Base-by-base conservation (phyloP, 106 monocot species). In the Narthecium ossifragum region DNA sequence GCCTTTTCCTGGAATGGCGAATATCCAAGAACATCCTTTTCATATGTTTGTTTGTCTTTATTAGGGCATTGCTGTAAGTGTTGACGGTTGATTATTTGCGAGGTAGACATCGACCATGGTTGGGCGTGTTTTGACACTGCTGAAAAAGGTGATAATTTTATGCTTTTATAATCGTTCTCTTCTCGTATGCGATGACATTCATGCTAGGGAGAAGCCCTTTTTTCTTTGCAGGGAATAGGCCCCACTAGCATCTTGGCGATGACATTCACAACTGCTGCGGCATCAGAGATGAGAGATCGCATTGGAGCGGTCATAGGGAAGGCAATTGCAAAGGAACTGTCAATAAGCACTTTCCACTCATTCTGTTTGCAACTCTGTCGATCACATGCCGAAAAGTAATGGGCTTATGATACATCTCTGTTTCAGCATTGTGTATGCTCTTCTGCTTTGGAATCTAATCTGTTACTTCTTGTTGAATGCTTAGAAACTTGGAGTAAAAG, bases 201-300 rank as follows among this genome's bases (percentile, higher is more conserved):
- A 11, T 43, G 14, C 4, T 43, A 13, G 14, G 10, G 31, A 22
- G 13, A 30, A 14, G 20, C 24, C 29, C n/a, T 9, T 13, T 56
- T 32, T 26, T 8, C 52, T 46, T 26, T 50, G 22, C 43, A 93
- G 89, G 93, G 85, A 8, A 70, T 93, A 34, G 22, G 21, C 20
- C 79, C 85, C 28, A 29, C 54, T 8, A 89, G 85, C 53, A 89
- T 93, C 61, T 63, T 93, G 29, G 93, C 85, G 11, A 89, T 93
- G 93, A 93, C 93, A 26, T 89, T 93, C 77, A 93, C 89, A 4
- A 89, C 80, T 17, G 93, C 85, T 22, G 93, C 93, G 26, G 85
- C 82, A 41, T 75, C 89, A 47, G 93, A 93, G 63, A 93, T 93
- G 93, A 77, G 85, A 65, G 93, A 93, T 40, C 61, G 93, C 36